A percentile compares a stretch with the other conserved stretches of the same genome.
phyloP scores from a whole-genome alignment of 805 yeast genomes.

The Zygosaccharomyces lentus region DNA sequence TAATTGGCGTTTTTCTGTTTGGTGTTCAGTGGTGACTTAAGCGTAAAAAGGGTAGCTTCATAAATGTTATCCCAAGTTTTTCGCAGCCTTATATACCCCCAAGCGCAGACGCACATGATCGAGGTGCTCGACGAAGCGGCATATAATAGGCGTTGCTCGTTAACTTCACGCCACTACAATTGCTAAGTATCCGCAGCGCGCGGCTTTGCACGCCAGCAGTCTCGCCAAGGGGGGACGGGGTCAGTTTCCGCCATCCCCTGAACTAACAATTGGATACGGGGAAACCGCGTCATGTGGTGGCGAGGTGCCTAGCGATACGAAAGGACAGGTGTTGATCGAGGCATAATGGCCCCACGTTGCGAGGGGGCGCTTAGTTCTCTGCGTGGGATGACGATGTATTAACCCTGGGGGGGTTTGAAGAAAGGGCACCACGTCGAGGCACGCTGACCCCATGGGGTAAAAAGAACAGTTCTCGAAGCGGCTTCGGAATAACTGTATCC shows the following conservation, averaged over 20 bases:
- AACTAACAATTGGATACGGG: background rate
- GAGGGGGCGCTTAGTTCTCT: background rate
- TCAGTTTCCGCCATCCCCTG: background rate
- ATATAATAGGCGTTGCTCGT: background rate
- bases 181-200: background rate
- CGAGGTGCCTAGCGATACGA: background rate
- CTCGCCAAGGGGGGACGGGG: background rate
- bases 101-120: slow-evolving; percentile 1
- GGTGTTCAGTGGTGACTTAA: background rate
- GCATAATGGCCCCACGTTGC: background rate
- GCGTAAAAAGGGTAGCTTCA: background rate
- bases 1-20: background rate
- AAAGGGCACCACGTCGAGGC: background rate
- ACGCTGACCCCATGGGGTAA: background rate
- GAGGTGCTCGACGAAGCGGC: background rate
- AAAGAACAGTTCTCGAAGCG: background rate
- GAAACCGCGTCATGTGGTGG: background rate
- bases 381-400: background rate
- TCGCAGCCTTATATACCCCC: slow-evolving; percentile 3
- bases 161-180: background rate
- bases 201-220: background rate
- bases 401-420: background rate
- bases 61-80: background rate
- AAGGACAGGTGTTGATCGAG: background rate
- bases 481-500: background rate